Base-by-base conservation (phyloP, 805 yeast species). In the Candida khao-thaluensis region DNA sequence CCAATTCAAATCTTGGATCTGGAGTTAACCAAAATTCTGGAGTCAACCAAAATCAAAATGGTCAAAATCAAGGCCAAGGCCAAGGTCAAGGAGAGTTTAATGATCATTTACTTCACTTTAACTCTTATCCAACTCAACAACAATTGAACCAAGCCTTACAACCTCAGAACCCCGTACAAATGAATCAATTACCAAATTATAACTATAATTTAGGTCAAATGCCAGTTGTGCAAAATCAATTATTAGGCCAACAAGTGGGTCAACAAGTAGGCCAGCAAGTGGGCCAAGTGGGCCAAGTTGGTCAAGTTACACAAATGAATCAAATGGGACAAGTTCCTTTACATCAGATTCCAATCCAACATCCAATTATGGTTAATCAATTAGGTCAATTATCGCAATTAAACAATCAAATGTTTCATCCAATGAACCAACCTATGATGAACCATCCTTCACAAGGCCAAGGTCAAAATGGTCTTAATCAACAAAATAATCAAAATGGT, bases 161-260 rank as follows among this genome's bases (percentile, higher is more conserved):
- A 23, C 51, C 47, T 2, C 42, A 40, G 22, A 41, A 35, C 20
- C 47, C 49, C 9, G 47, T 47, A 1, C 53, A 52, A 14, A 42
- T 48, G 29, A 48, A 45, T 10, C 56, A 52, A 37, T 51, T 49
- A 26, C 56, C 53, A 41, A 54, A 50, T 22, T 50, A 48, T 24
- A 50, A 50, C 30, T 56, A 50, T 40, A 53, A 52, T n/a, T 41
- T 51, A 31, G 38, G 34, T n/a, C 51, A 48, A 40, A 38, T 27
- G 17, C 45, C 37, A 25, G 42, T 30, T 9, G 41, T 34, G 11
- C 48, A 39, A 17, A 43, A 36, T 15, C 46, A 44, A 24, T 30
- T 25, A 2, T 20, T 31, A 17, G 22, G 25, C 22, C 42, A 39
- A 37, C 33, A 27, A 36, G 36, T 25, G 9, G 22, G 24, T 8